Conservation (phyloP, 345 rosid genomes). For the Brassica juncea region DNA sequence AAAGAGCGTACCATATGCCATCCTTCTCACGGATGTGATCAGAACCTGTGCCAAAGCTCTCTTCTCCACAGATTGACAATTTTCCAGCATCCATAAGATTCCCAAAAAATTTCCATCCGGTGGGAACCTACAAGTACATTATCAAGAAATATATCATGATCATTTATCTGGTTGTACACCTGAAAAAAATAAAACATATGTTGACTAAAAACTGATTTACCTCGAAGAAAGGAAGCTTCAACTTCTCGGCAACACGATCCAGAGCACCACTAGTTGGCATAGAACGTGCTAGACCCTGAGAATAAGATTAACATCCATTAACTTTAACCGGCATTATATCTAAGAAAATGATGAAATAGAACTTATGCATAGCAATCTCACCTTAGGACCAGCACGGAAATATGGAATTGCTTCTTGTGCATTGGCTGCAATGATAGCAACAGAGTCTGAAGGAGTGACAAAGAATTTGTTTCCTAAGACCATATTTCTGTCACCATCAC, state of each 20-base stretch:
- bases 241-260: slow-evolving; percentile 85
- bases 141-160: slow-evolving; percentile 20
- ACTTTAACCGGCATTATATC: not conserved
- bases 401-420: slow-evolving; percentile 86
- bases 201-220: slow-evolving; percentile 41
- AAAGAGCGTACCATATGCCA: slow-evolving; percentile 77
- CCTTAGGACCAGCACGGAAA: slow-evolving; percentile 78
- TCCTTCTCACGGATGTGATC: slow-evolving; percentile 97
- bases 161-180: not conserved
- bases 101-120: slow-evolving; percentile 97
- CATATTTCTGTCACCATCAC: slow-evolving; percentile 98
- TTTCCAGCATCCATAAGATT: slow-evolving; percentile 90
- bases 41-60: slow-evolving; percentile 97
- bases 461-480: slow-evolving; percentile 80
- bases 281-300: slow-evolving; percentile 91
- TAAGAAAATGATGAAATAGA: not conserved
- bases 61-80: slow-evolving; percentile 93
- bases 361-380: slow-evolving; percentile 30
- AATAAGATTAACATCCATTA: slow-evolving; percentile 19
- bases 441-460: slow-evolving; percentile 93
- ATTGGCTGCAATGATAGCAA: slow-evolving; percentile 91
- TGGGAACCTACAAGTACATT: slow-evolving; percentile 61
- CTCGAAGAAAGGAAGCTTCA: slow-evolving; percentile 86
- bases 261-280: slow-evolving; percentile 99
- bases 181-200: not conserved